A percentile compares a stretch with the other conserved stretches of the same genome.
Evolutionary conservation across 2,329 filamentous ascomycete species (phyloP).

Genomic region (Magnaporthiopsis rhizophila): DNA sequence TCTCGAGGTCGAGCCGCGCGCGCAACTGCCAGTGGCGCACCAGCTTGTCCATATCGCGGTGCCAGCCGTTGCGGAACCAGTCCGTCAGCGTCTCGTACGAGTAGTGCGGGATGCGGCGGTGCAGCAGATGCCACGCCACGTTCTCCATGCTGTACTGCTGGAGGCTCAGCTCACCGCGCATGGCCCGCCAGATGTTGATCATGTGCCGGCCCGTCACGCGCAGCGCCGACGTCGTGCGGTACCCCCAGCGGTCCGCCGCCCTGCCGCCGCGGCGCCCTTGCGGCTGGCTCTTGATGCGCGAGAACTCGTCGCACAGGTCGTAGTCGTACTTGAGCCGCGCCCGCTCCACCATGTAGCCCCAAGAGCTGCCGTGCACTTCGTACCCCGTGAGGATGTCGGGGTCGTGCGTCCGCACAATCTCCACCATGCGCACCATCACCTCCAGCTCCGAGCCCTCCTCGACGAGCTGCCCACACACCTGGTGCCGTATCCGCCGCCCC

Average conservation of each 20-base stretch:
- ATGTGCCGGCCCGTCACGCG: conserved; percentile 89
- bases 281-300: conserved; percentile 75
- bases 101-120: conserved; percentile 83
- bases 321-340: conserved; percentile 81
- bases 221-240: conserved; percentile 87
- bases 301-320: conserved; percentile 85
- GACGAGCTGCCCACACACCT: conserved; percentile 53
- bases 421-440: conserved; percentile 74
- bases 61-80: conserved; percentile 69
- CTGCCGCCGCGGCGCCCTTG: conserved; percentile 80
- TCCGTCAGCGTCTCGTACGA: conserved; percentile 66
- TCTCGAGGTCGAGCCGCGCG: conserved; percentile 77
- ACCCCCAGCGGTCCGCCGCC: conserved; percentile 84
- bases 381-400: conserved; percentile 93
- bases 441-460: conserved; percentile 77
- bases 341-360: conserved; percentile 92
- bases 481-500: conserved; percentile 52
- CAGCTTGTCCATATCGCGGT: conserved; percentile 63
- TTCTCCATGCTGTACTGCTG: conserved; percentile 96
- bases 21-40: conserved; percentile 70
- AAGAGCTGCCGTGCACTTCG: conserved; percentile 87
- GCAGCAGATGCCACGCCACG: conserved; percentile 83
- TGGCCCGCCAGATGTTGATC: conserved; percentile 95
- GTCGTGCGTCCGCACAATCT: conserved; percentile 75
- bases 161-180: conserved; percentile 86